phyloP scores from a whole-genome alignment of 805 yeast genomes.

The Lipomyces kockii region DNA sequence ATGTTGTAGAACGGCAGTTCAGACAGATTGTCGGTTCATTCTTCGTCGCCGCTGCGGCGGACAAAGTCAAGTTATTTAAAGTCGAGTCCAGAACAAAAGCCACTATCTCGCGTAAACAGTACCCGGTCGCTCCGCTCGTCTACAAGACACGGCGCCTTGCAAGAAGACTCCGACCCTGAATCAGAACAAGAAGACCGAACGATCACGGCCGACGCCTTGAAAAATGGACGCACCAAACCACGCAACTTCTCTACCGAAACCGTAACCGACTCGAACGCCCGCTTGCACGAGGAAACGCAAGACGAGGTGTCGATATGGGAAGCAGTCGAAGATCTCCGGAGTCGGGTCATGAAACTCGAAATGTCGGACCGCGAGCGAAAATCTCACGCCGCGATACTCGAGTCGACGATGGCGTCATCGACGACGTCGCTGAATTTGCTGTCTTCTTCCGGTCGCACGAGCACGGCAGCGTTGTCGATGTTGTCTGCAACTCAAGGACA shows the following conservation, averaged over 20 bases:
- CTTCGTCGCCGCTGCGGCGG: background rate
- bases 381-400: background rate
- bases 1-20: background rate
- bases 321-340: constrained; percentile 22
- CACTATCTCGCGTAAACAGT: background rate
- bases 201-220: background rate
- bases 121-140: background rate
- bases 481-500: constrained; percentile 6
- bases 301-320: constrained; percentile 14
- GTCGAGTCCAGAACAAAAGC: background rate
- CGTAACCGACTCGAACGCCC: background rate
- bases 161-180: background rate
- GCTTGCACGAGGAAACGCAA: background rate
- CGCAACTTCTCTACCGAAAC: constrained; percentile 16
- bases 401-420: background rate
- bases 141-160: background rate
- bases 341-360: constrained; percentile 15
- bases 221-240: constrained; percentile 2
- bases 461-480: constrained; percentile 2
- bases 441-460: constrained; percentile 4
- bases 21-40: background rate
- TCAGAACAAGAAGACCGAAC: constrained; percentile 3
- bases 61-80: background rate
- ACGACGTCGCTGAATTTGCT: background rate
- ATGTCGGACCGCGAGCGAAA: constrained; percentile 10